A percentile compares a stretch with the other conserved stretches of the same genome.
phyloP scores from a whole-genome alignment of 2,329 filamentous ascomycete genomes.

The Mariannaea elegans region DNA sequence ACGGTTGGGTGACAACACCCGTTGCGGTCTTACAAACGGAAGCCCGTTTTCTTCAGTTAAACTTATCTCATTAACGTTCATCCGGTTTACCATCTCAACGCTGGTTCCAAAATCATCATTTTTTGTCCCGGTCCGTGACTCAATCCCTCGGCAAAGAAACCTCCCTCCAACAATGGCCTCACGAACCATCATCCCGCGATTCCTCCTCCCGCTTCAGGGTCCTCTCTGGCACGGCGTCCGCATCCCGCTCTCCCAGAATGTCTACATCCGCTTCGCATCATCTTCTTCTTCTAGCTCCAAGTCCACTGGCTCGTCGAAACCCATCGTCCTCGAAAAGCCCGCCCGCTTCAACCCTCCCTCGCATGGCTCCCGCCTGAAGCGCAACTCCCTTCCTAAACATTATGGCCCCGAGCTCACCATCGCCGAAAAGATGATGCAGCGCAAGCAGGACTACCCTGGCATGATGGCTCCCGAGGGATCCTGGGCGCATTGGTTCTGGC shows the following conservation, averaged over 20 bases:
- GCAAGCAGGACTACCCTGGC: slow-evolving; percentile 80
- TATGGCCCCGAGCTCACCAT: slow-evolving; percentile 78
- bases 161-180: slow-evolving; percentile 52
- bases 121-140: background rate
- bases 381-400: slow-evolving; percentile 64
- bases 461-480: slow-evolving; percentile 87
- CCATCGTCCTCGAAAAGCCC: slow-evolving; percentile 83
- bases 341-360: slow-evolving; percentile 92
- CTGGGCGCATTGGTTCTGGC: slow-evolving; percentile 85
- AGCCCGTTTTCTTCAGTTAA: background rate
- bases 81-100: background rate
- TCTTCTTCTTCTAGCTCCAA: slow-evolving; percentile 23
- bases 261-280: slow-evolving; percentile 48
- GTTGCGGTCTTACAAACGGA: background rate
- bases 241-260: slow-evolving; percentile 47
- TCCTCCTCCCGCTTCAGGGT: slow-evolving; percentile 71
- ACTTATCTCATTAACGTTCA: background rate
- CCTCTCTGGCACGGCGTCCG: slow-evolving; percentile 61
- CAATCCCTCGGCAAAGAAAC: background rate
- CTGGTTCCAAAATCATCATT: background rate
- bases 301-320: slow-evolving; percentile 54
- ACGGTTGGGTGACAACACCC: background rate
- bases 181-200: slow-evolving; percentile 67
- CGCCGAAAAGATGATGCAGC: slow-evolving; percentile 72
- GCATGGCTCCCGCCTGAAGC: slow-evolving; percentile 76